These are phyloP conservation scores for Fraxinus greggii DNA, from an alignment of 305 asterid genomes.

Conservation along the genomic window DNA sequence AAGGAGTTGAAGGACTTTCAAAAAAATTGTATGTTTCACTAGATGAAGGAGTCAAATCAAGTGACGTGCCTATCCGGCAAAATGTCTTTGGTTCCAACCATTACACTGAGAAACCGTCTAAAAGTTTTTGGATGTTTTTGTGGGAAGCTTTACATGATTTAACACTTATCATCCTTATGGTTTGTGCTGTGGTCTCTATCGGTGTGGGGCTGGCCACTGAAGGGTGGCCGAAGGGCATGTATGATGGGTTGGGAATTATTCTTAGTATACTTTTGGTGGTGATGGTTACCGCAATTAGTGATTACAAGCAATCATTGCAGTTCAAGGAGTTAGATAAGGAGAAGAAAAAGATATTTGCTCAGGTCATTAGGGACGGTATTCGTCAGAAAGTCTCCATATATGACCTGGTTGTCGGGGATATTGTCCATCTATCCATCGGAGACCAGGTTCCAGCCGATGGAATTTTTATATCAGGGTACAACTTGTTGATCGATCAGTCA, in stretches of 20 bases:
- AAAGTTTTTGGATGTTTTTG: constrained; percentile 82
- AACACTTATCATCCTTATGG: constrained; percentile 83
- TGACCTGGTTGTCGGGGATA: constrained; percentile 90
- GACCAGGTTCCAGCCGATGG: constrained; percentile 93
- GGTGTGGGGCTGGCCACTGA: constrained; percentile 97
- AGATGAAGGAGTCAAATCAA: constrained; percentile 63
- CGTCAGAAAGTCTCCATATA: constrained; percentile 79
- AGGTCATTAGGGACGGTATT: constrained; percentile 73
- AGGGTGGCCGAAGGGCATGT: constrained; percentile 92
- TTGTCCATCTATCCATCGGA: constrained; percentile 67
- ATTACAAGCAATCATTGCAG: constrained; percentile 90
- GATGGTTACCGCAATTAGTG: constrained; percentile 86
- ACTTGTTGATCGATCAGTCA: constrained; percentile 87
- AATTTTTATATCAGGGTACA: constrained; percentile 69
- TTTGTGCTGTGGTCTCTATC: constrained; percentile 83
- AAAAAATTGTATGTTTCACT: constrained; percentile 59
- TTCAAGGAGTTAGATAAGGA: constrained; percentile 91
- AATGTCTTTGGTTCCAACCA: constrained; percentile 64
- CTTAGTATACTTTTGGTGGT: constrained; percentile 82
- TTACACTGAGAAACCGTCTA: constrained; percentile 82
- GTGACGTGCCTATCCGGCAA: constrained; percentile 60
- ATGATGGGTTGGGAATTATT: constrained; percentile 89
- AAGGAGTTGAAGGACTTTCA: constrained; percentile 80
- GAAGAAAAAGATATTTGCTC: constrained; percentile 84
- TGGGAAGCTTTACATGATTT: constrained; percentile 97